Evolutionary conservation across 257 asterid genomes (phyloP).

Genomic region (Penstemon eatonii): DNA sequence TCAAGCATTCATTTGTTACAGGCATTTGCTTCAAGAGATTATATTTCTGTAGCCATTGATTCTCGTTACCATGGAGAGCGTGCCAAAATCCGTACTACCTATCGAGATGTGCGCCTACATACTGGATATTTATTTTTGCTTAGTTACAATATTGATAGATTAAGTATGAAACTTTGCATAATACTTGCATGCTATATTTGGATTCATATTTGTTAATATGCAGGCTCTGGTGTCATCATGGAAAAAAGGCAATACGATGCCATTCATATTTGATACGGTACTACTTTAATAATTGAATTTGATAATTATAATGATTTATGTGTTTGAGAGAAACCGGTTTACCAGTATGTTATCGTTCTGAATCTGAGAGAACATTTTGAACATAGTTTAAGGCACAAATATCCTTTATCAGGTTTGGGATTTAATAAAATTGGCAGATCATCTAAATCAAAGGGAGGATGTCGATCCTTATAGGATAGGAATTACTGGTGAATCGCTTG

Average conservation of each 20-base stretch:
- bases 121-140: conserved; percentile 20
- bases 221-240: conserved; percentile 90
- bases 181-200: neutral
- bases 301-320: neutral
- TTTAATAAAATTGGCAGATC: conserved; percentile 76
- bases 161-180: neutral
- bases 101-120: conserved; percentile 59
- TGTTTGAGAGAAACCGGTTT: conserved; percentile 1
- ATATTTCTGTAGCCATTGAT: conserved; percentile 82
- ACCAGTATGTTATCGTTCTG: neutral
- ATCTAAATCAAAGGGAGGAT: conserved; percentile 76
- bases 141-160: conserved; percentile 16
- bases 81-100: conserved; percentile 71
- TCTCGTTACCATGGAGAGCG: conserved; percentile 98
- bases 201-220: conserved; percentile 26
- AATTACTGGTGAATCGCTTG: conserved; percentile 96
- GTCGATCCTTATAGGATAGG: conserved; percentile 77
- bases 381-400: conserved; percentile 8
- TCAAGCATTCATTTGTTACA: conserved; percentile 31
- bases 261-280: conserved; percentile 91
- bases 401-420: conserved; percentile 71
- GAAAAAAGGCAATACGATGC: conserved; percentile 87
- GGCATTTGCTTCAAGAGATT: conserved; percentile 95
- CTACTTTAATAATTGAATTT: conserved; percentile 3
- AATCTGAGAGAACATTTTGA: neutral